Base-by-base conservation (phyloP, 1,284 basidiomycete species). In the Cystobasidiaceae sp. region DNA sequence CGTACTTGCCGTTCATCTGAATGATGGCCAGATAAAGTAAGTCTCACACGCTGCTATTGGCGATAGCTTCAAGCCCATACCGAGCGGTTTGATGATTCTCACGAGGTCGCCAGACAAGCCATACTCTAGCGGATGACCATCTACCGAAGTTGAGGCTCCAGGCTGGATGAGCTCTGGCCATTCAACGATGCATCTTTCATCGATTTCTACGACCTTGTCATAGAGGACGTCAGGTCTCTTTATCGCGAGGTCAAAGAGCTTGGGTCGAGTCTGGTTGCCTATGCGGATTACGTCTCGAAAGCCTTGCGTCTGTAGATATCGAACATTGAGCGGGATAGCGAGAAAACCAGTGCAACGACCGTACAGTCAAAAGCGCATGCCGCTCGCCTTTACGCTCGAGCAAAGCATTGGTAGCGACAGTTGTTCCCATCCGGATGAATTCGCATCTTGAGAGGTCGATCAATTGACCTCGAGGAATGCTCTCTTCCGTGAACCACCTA, bases 51-150 rank as follows among this genome's bases (percentile, higher is more conserved):
- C 6, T n/a, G 3, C 13, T 34, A 15, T n/a, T 3, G 11, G 9
- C 30, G 30, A 39, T 6, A 41, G 9, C 11, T 13, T 8, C 4
- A 11, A 2, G 27, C 25, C n/a, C 56, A 44, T 68, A 85, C 87
- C 85, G 68, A 90, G 89, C 70, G 81, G 81, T 75, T 86, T 85
- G 67, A 97, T 78, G 55, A 97, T 86, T 50, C 88, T 81, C 1
- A 97, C 91, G 0, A 92, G 90, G 75, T 97, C 93, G 11, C 93
- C 93, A n/a, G 88, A 91, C 23, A 93, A 75, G 0, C 93, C 93
- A 27, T 58, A 27, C 54, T 67, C 48, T 11, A 63, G 48, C 34
- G 51, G 85, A 52, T 85, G 75, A 1, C 88, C 83, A 84, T 86
- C 0, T 86, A 87, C 15, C 81, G 82, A 0, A 86, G 90, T 44